These are phyloP conservation scores for Escallonia herrerae DNA, from an alignment of 129 eudicot genomes.

Conservation along the genomic window DNA sequence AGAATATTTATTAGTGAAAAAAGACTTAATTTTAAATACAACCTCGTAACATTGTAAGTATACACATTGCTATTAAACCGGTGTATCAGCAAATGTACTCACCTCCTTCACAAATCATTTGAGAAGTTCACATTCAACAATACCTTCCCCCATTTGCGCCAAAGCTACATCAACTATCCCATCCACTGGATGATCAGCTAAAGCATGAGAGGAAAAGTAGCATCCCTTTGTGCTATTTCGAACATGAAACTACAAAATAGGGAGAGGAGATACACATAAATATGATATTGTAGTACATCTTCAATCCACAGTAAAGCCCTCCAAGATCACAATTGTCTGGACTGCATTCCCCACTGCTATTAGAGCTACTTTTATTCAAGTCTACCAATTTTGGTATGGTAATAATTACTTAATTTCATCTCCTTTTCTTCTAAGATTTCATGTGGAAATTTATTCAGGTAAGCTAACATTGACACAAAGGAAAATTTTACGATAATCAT, in stretches of 20 bases:
- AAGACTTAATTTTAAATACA: background rate
- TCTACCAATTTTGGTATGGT: too few relatives aligned
- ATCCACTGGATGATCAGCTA: conserved; percentile 24
- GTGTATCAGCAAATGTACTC: conserved; percentile 11
- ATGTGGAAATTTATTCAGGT: too few relatives aligned
- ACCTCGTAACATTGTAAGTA: background rate
- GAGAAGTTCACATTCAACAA: conserved; percentile 97
- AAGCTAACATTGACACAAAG: too few relatives aligned
- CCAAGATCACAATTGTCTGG: background rate
- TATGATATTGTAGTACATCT: background rate
- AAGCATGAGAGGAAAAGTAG: conserved; percentile 52
- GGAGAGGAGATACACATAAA: background rate
- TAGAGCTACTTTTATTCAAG: too few relatives aligned
- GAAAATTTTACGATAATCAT: too few relatives aligned
- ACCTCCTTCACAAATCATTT: conserved; percentile 96
- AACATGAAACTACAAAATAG: conserved; percentile 27
- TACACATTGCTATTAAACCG: background rate
- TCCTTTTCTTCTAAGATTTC: too few relatives aligned
- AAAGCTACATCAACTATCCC: conserved; percentile 77
- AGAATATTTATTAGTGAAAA: background rate
- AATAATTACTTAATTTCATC: too few relatives aligned
- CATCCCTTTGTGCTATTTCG: conserved; percentile 29
- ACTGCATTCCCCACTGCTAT: too few relatives aligned
- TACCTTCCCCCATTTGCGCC: conserved; percentile 99
- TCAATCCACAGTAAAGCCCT: background rate